Evolutionary conservation across 345 rosid species (phyloP).

Genomic region (Rubroshorea leprosula): DNA sequence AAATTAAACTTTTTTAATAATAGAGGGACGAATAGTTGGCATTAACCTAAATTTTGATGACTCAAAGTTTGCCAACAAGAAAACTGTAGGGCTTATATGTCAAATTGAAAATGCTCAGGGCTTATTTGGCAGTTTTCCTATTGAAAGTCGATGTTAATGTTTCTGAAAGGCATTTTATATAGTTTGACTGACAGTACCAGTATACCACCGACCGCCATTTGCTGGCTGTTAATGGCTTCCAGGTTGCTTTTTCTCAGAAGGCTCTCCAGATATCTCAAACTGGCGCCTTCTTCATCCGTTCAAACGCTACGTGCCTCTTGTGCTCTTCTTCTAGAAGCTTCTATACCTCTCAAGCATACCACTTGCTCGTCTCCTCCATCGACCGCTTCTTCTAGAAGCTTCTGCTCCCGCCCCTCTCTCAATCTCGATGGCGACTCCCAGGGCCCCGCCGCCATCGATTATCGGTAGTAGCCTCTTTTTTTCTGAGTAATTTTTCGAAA

Average conservation of each 20-base stretch:
- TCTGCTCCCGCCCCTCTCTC: conserved; percentile 34
- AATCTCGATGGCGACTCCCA: conserved; percentile 21
- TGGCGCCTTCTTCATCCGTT: conserved; percentile 14
- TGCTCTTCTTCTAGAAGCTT: conserved; percentile 14
- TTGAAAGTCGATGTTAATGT: no score
- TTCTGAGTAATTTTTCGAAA: no score
- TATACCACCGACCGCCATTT: no score
- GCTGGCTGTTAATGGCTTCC: conserved; percentile 55
- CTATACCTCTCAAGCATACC: background rate
- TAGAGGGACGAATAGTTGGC: no score
- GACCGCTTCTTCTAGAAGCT: conserved; percentile 31
- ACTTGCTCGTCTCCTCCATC: conserved; percentile 7
- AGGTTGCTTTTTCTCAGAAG: conserved; percentile 30
- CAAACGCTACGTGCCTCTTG: conserved; percentile 6
- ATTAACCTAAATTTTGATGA: no score
- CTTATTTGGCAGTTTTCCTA: no score
- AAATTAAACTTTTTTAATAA: no score
- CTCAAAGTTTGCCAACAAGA: no score
- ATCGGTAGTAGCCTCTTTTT: conserved; percentile 24
- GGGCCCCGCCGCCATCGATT: conserved; percentile 50
- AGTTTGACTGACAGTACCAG: no score
- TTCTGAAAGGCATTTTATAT: no score
- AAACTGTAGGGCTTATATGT: no score
- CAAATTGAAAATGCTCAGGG: no score
- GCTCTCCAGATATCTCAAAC: conserved; percentile 30